Percentiles rank a stretch among this genome's conserved stretches.
These are phyloP conservation scores for Grifola frondosa DNA, from an alignment of 1,284 basidiomycete genomes.

Conservation along the genomic window DNA sequence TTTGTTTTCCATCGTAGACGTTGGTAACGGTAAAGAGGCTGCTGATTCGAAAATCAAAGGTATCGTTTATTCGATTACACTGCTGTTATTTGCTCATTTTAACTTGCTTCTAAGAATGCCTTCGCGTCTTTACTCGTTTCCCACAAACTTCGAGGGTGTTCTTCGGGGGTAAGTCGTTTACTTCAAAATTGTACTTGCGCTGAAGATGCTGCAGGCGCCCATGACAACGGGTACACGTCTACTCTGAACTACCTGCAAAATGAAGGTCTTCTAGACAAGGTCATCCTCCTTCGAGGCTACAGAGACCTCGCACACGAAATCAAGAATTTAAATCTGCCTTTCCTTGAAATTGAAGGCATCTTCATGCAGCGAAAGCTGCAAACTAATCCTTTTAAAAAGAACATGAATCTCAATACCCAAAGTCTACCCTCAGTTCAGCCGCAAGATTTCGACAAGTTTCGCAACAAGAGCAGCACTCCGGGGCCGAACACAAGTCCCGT, in stretches of 20 bases:
- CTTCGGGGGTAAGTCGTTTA: constrained; percentile 38
- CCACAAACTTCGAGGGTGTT: constrained; percentile 45
- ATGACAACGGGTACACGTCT: constrained; percentile 56
- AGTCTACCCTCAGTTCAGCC: constrained; percentile 17
- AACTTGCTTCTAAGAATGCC: constrained; percentile 35
- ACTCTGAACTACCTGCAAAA: constrained; percentile 48
- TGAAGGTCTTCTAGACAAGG: constrained; percentile 47
- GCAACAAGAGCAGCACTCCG: constrained; percentile 18
- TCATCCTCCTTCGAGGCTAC: constrained; percentile 53
- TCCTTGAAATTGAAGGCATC: constrained; percentile 45
- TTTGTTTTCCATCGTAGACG: constrained; percentile 52
- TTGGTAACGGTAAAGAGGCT: constrained; percentile 56
- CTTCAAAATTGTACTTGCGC: constrained; percentile 14
- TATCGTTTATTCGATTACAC: constrained; percentile 9
- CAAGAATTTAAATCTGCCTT: constrained; percentile 40
- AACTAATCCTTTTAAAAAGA: constrained; percentile 22
- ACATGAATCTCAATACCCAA: no score
- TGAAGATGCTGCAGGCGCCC: constrained; percentile 34
- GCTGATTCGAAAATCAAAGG: constrained; percentile 58
- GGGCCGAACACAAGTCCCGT: constrained; percentile 10
- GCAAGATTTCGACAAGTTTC: constrained; percentile 27
- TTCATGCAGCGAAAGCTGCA: constrained; percentile 48
- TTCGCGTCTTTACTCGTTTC: constrained; percentile 45
- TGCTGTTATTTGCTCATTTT: background rate
- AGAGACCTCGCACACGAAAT: constrained; percentile 45